Conservation (phyloP, 306 rosid genomes). For the Quercus aquifolioides region DNA sequence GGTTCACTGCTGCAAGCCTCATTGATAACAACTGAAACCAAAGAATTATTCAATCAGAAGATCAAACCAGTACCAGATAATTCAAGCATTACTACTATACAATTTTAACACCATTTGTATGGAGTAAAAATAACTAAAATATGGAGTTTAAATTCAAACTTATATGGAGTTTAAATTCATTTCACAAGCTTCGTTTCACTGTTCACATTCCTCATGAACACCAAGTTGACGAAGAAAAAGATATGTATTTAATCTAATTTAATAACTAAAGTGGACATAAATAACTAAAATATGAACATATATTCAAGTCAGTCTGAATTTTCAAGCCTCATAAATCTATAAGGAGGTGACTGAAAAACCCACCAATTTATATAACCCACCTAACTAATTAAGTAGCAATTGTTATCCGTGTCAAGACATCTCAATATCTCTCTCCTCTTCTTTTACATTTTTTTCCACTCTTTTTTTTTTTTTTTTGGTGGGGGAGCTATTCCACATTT, state of each 20-base stretch:
- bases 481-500: background rate
- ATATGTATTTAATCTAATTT: background rate
- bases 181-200: background rate
- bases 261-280: conserved; percentile 1
- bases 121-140: too few relatives aligned
- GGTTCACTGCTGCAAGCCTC: conserved; percentile 91
- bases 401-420: background rate
- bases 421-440: background rate
- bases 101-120: conserved; percentile 1
- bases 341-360: background rate
- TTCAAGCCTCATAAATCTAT: conserved; percentile 14
- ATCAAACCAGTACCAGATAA: conserved; percentile 15
- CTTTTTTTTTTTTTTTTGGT: too few relatives aligned
- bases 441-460: too few relatives aligned
- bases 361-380: background rate
- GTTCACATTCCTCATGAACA: background rate
- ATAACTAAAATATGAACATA: background rate
- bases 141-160: conserved; percentile 11
- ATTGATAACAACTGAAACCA: conserved; percentile 83
- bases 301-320: conserved; percentile 10
- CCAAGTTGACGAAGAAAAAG: background rate
- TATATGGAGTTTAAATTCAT: background rate
- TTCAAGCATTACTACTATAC: conserved; percentile 7
- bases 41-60: conserved; percentile 19
- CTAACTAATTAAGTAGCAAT: background rate